Evolutionary conservation across 2,329 filamentous ascomycete genomes (phyloP), one percentile per base, ranked within the genome.

Genomic region (Aspergillus bombycis): DNA sequence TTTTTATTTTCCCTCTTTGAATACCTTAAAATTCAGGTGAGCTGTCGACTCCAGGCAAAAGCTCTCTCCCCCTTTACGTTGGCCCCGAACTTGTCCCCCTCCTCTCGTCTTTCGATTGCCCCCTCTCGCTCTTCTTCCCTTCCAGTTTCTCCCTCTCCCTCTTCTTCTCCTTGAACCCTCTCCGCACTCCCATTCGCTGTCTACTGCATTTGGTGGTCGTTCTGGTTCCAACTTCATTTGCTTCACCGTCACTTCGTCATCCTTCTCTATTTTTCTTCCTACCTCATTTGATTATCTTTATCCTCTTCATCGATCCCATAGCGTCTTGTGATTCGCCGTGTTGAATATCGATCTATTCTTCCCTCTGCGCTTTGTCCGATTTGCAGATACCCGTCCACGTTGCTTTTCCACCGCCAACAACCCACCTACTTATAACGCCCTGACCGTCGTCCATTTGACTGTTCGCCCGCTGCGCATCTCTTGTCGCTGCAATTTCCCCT

Each of bases 391-490:
- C 52, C 52, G 62, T 58, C 57, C 62, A 61, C 58, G 62, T 54
- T 59, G 53, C 46, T 62, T 46, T 45, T 63, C 66, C 67, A 69
- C 68, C 63, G 65, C 67, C 58, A 62, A 61, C 62, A 61, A 56
- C 60, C 57, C 19, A 30, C 57, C 65, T 62, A 64, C 61, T 65
- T 66, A 57, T 65, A 64, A 61, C 65, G 60, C 64, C 66, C 61
- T 65, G 62, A 48, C 26, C 19, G 55, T 32, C n/a, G 19, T 45
- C 28, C 23, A 14, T 28, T 48, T 19, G 56, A 36, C 45, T 36
- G n/a, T 26, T 55, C 32, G 41, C 28, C 32, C 32, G n/a, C 23
- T 11, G 32, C 32, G n/a, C 52, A 55, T 32, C 41, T 21, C 26
- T 50, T 26, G 14, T 54, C 36, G 28, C 30, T 32, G 36, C 59